phyloP scores from a whole-genome alignment of 2,329 filamentous ascomycete genomes.

The Fusarium domesticum region DNA sequence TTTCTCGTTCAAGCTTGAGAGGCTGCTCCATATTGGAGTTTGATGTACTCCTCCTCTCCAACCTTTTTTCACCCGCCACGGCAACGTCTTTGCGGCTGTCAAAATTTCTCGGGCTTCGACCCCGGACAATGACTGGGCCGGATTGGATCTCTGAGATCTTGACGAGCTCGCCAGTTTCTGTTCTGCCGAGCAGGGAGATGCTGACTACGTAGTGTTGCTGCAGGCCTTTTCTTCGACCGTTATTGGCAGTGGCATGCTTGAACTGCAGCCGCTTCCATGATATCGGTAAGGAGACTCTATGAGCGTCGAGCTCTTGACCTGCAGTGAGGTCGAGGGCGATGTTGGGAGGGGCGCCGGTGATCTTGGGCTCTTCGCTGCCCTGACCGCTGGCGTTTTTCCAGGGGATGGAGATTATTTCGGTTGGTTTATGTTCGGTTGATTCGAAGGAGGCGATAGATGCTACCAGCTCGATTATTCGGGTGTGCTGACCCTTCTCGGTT shows the following conservation, averaged over 20 bases:
- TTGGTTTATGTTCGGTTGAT: slow-evolving; percentile 85
- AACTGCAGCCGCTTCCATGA: slow-evolving; percentile 95
- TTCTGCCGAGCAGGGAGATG: slow-evolving; percentile 75
- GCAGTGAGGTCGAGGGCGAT: slow-evolving; percentile 53
- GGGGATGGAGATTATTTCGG: slow-evolving; percentile 94
- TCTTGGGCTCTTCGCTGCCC: slow-evolving; percentile 49
- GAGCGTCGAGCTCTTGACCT: slow-evolving; percentile 71
- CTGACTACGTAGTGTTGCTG: slow-evolving; percentile 94
- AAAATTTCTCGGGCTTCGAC: slow-evolving; percentile 89
- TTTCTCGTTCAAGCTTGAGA: slow-evolving; percentile 36
- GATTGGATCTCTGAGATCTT: slow-evolving; percentile 83
- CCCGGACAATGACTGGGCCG: slow-evolving; percentile 91
- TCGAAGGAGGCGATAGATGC: slow-evolving; percentile 83
- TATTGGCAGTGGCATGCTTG: slow-evolving; percentile 94
- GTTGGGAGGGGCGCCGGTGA: slow-evolving; percentile 50
- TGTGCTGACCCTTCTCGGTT: slow-evolving; percentile 72
- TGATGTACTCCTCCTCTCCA: slow-evolving; percentile 44
- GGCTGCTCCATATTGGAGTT: slow-evolving; percentile 32
- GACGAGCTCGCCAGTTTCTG: slow-evolving; percentile 63
- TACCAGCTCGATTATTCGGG: slow-evolving; percentile 73
- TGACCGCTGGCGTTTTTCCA: slow-evolving; percentile 78
- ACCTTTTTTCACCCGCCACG: slow-evolving; percentile 55
- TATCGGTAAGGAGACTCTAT: slow-evolving; percentile 76
- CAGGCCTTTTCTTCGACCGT: slow-evolving; percentile 86
- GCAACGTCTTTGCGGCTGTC: slow-evolving; percentile 85